Evolutionary conservation across 345 rosid genomes (phyloP), one percentile per base, ranked within the genome.

Genomic region (Zanthoxylum bungeanum): DNA sequence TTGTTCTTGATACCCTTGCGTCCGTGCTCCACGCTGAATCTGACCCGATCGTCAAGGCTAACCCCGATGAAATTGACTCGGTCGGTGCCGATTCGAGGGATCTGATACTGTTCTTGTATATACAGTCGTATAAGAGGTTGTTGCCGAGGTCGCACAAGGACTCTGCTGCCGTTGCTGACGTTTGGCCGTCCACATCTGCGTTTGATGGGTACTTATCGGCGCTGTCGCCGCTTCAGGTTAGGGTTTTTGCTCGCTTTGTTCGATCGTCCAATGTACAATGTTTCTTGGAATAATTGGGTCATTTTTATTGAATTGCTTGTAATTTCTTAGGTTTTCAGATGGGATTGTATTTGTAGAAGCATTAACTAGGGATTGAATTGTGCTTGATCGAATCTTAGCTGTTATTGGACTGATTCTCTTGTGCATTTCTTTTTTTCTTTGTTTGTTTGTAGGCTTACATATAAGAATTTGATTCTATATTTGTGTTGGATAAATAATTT

Each of bases 171-270:
- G 95, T 96, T 21, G 97, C 98, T 5, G 99, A 96, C 75, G 98
- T 93, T 0, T 96, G 99, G 99, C 99, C 99, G 3, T 96, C 99
- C n/a, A 93, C 96, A 36, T 96, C 99, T 4, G 99, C 99, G 28
- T 96, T 96, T 72, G 99, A 96, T 64, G 98, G 98, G 2, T 93
- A 87, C 80, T 75, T 96, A 77, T 96, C 99, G 5, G 99, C 98
- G 30, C 76, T 96, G 31, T 96, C 98, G 62, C 99, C 99, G 57
- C 87, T 96, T 82, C 99, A 96, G 97, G 99, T 90, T 66, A 65
- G 78, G 47, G 66, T 49, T 24, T 44, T 34, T 52, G 67, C 61
- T 24, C 21, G 73, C 19, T 31, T 24, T 40, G 16, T 25, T 36
- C 21, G 28, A 19, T 11, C 52, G 56, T 60, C 51, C 44, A 72